Evolutionary conservation across 2,329 filamentous ascomycete genomes (phyloP).

Genomic region (Phaeosphaeriaceae sp.): DNA sequence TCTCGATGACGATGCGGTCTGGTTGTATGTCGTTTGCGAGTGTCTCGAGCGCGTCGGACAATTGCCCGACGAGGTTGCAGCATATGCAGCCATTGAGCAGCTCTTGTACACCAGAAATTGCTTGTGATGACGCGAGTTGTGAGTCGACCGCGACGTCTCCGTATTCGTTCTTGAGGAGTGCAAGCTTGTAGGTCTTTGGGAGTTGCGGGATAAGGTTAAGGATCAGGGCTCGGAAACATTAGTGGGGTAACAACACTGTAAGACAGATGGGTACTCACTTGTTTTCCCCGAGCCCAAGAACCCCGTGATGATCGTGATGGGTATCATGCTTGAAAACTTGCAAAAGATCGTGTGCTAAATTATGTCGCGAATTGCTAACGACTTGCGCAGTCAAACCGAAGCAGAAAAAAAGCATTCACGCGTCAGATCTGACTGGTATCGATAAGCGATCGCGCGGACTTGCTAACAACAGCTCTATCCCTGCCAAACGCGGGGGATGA

Average conservation of each 20-base stretch:
- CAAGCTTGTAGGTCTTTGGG: constrained; percentile 84
- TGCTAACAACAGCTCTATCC: too few species aligned
- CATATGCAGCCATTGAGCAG: constrained; percentile 97
- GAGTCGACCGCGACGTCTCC: constrained; percentile 94
- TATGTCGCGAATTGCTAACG: neutral
- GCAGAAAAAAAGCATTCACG: constrained; percentile 3
- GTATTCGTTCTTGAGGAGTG: constrained; percentile 97
- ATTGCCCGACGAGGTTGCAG: constrained; percentile 95
- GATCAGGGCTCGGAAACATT: constrained; percentile 67
- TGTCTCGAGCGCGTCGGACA: constrained; percentile 79
- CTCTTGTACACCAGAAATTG: constrained; percentile 89
- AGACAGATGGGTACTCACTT: constrained; percentile 50
- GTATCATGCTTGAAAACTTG: constrained; percentile 57
- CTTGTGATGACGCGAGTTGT: constrained; percentile 80
- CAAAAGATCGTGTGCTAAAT: neutral
- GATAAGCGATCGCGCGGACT: too few species aligned
- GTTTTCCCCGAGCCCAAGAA: constrained; percentile 97
- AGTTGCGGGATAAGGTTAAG: constrained; percentile 94
- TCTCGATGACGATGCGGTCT: constrained; percentile 93
- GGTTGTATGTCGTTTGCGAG: constrained; percentile 69
- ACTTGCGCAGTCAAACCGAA: neutral
- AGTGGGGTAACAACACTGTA: constrained; percentile 54
- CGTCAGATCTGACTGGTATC: constrained; percentile 6
- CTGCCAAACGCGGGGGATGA: constrained; percentile 4
- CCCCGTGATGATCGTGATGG: constrained; percentile 93